Base-by-base conservation (phyloP, 2,329 filamentous ascomycete genomes). In the Ceratocystis lukuohia region DNA sequence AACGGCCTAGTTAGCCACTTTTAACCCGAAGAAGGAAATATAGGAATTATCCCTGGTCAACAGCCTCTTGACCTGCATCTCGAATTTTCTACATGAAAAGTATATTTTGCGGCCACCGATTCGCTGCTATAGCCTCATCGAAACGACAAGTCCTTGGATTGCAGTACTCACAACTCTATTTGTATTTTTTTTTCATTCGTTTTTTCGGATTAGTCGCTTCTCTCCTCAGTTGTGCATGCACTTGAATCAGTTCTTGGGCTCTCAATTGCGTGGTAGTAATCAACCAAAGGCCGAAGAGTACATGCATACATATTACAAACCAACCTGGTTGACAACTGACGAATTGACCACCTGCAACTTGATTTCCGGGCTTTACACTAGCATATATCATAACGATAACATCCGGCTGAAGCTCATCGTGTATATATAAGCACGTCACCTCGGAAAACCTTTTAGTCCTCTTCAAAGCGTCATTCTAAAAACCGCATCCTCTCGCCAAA, bases 1-100 rank as follows among this genome's bases (percentile, higher is more conserved):
- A 59, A 33, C 17, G 56, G 56, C 33, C 28, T 33, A 33, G 28
- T 20, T 59, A 33, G 28, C 56, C 56, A 33, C 33, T 59, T 48
- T 48, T 65, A 67, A 65, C 66, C 66, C 66, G 50, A 67, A 67
- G 62, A 37, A 61, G 45, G 56, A 65, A 62, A 62, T 30, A 62
- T 57, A 56, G 46, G 50, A 65, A 45, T 28, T 5, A 61, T 59
- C 44, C 48, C 37, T 57, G 33, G 46, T 28, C 30, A 46, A 48
- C 62, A 67, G 62, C 66, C 66, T 67, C 66, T 67, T 65, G 45
- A 62, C 45, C 20, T 46, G 30, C 28, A 48, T 65, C 64, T 57
- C 56, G 64, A 65, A 46, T 61, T 61, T 61, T 53, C 56, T 46
- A 61, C 53, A 37, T 59, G 25, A 30, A 59, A 59, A 33, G 25